Evolutionary conservation across 441 rosid genomes (phyloP).

Genomic region (Populus hybrid): DNA sequence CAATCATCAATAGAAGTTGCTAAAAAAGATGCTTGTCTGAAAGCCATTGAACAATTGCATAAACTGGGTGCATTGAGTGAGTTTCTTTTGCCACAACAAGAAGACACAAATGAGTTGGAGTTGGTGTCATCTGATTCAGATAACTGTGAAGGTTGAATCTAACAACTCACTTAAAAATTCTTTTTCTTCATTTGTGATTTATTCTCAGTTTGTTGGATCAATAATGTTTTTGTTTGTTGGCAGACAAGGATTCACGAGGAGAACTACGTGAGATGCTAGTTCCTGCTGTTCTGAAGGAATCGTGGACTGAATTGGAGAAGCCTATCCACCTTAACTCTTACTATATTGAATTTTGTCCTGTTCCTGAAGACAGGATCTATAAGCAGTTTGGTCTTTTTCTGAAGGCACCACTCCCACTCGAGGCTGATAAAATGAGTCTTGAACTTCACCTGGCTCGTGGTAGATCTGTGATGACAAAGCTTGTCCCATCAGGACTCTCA

Average conservation of each 20-base stretch:
- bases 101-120: constrained; percentile 35
- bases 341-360: constrained; percentile 62
- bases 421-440: constrained; percentile 72
- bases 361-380: constrained; percentile 81
- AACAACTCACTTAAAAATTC: constrained; percentile 11
- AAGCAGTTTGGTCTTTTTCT: constrained; percentile 79
- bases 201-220: constrained; percentile 4
- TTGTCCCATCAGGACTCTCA: constrained; percentile 48
- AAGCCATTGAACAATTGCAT: constrained; percentile 84
- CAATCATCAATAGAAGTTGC: constrained; percentile 77
- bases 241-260: constrained; percentile 57
- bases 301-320: constrained; percentile 48
- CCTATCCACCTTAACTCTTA: constrained; percentile 52
- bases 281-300: constrained; percentile 57
- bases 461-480: constrained; percentile 67
- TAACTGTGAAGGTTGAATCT: constrained; percentile 51
- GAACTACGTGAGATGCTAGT: constrained; percentile 83
- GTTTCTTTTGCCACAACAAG: constrained; percentile 58
- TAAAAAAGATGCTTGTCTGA: constrained; percentile 81
- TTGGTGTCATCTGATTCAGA: constrained; percentile 38
- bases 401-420: constrained; percentile 71
- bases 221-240: constrained; percentile 25
- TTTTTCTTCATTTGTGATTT: constrained; percentile 13
- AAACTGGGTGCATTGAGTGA: constrained; percentile 71
- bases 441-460: constrained; percentile 92